These are phyloP conservation scores for Murraya paniculata DNA, from an alignment of 345 rosid genomes.

Conservation along the genomic window DNA sequence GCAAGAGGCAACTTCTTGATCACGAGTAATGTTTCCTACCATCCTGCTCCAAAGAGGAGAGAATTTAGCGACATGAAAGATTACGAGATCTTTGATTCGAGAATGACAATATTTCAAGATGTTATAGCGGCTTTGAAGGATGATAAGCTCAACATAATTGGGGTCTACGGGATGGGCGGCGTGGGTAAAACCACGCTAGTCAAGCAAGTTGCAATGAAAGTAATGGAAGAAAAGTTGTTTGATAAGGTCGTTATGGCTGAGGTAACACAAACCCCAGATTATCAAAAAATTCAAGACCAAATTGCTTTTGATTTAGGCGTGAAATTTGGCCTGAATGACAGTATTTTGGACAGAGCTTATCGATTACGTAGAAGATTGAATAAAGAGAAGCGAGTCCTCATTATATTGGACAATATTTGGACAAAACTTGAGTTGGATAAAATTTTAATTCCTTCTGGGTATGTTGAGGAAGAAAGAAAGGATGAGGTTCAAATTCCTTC, in stretches of 20 bases:
- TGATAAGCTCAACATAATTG: slow-evolving; percentile 6
- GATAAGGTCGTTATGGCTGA: not conserved
- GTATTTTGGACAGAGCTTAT: not conserved
- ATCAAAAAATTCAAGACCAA: slow-evolving; percentile 2
- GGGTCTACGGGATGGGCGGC: slow-evolving; percentile 14
- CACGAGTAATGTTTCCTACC: not conserved
- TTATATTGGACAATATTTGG: too few relatives aligned
- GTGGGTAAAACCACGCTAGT: slow-evolving; percentile 18
- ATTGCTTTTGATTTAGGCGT: not conserved
- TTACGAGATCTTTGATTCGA: not conserved
- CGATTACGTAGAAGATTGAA: not conserved
- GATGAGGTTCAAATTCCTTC: too few relatives aligned
- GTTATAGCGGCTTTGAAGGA: not conserved
- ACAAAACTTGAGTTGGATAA: not conserved
- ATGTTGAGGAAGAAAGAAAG: not conserved
- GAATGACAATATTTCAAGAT: not conserved
- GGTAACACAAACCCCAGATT: not conserved
- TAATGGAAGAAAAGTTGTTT: not conserved
- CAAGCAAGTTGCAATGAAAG: not conserved
- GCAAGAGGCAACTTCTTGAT: too few relatives aligned
- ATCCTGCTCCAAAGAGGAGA: not conserved
- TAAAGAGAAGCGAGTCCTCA: too few relatives aligned
- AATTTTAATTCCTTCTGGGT: not conserved
- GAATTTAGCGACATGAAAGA: not conserved
- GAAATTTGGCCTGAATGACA: not conserved